phyloP scores from a whole-genome alignment of 139 green algal genomes.

The Axilococcus clingmanii region DNA sequence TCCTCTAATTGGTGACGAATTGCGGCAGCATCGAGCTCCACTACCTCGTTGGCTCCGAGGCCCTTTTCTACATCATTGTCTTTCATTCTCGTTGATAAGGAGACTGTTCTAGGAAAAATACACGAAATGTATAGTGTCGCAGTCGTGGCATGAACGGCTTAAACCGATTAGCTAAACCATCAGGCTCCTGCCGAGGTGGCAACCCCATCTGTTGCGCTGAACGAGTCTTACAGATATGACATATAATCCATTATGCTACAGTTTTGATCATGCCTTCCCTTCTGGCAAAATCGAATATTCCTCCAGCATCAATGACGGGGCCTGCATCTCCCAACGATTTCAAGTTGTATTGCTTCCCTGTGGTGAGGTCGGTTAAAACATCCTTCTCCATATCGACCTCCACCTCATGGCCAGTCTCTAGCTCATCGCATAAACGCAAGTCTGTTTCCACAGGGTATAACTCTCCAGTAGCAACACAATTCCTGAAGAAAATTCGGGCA shows the following conservation, averaged over 20 bases:
- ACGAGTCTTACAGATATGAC: no score
- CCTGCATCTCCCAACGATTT: constrained; percentile 77
- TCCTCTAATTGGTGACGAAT: no score
- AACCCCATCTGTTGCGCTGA: no score
- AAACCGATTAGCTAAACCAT: no score
- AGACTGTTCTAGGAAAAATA: no score
- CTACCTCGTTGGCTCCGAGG: no score
- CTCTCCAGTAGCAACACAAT: constrained; percentile 90
- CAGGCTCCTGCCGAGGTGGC: no score
- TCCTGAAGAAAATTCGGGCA: constrained; percentile 94
- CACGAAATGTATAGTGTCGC: no score
- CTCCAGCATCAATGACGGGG: constrained; percentile 87
- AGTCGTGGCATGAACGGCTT: no score
- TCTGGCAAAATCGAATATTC: constrained; percentile 89
- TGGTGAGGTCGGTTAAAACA: constrained; percentile 64
- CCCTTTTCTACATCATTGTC: no score
- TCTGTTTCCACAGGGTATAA: constrained; percentile 83
- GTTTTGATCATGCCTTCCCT: constrained; percentile 82
- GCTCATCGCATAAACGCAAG: constrained; percentile 64
- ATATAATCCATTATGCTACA: neutral
- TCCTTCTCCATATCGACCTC: constrained; percentile 86
- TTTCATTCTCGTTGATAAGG: no score
- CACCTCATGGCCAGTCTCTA: constrained; percentile 71
- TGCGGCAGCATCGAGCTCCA: no score
- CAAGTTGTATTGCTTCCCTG: constrained; percentile 70